These are phyloP conservation scores for Pseudocercospora crystallina DNA, from an alignment of 2,329 filamentous ascomycete species.

Conservation along the genomic window DNA sequence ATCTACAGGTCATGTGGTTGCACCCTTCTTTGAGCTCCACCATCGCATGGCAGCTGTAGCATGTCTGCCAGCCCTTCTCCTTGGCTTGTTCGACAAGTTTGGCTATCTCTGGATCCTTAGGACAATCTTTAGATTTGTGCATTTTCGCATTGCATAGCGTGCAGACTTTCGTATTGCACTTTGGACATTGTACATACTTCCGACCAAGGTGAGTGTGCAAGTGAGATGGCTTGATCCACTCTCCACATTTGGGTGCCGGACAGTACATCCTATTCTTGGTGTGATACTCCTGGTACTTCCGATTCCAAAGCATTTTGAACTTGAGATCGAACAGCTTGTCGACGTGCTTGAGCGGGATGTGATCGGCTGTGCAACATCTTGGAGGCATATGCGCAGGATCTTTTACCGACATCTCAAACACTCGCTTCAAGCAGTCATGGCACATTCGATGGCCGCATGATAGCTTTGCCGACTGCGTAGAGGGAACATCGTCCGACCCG, in stretches of 20 bases:
- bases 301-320: constrained; percentile 80
- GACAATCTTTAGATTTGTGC: constrained; percentile 69
- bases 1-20: constrained; percentile 86
- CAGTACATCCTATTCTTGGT: constrained; percentile 77
- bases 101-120: constrained; percentile 66
- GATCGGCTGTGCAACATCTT: constrained; percentile 70
- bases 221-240: constrained; percentile 74
- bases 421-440: constrained; percentile 68
- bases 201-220: constrained; percentile 58
- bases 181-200: constrained; percentile 67
- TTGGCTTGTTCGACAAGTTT: constrained; percentile 65
- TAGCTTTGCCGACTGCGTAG: constrained; percentile 66
- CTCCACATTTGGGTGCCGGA: constrained; percentile 68
- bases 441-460: constrained; percentile 82
- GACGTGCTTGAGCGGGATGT: constrained; percentile 74
- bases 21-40: constrained; percentile 83
- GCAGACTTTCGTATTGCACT: constrained; percentile 74
- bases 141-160: constrained; percentile 70
- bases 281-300: constrained; percentile 74
- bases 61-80: constrained; percentile 71
- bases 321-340: constrained; percentile 69
- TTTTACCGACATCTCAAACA: constrained; percentile 72
- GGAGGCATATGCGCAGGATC: constrained; percentile 84
- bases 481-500: constrained; percentile 63
- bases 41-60: constrained; percentile 69